Base-by-base conservation (phyloP, 495 filamentous ascomycete species). In the Letharia columbiana region DNA sequence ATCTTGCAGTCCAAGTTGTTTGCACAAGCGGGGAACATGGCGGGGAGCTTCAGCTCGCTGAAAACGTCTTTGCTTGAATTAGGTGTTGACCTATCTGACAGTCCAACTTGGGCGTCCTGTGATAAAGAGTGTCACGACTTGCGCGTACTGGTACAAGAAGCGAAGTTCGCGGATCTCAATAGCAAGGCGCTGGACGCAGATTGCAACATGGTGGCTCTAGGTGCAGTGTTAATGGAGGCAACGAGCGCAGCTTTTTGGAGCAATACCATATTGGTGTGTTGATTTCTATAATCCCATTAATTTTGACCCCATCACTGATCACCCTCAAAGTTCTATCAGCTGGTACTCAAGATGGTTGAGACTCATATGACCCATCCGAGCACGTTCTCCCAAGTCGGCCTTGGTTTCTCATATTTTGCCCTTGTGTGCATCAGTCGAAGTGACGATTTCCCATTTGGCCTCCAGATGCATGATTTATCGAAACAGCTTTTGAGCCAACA, bases 161-260 rank as follows among this genome's bases (percentile, higher is more conserved):
- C 81, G 61, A 84, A 88, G 61, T 77, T 84, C 50, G 78, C 82
- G 20, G 74, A 81, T 44, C 70, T 89, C 11, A 69, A 86, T 7
- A 76, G 78, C 31, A 83, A 82, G 37, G 79, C 82, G 5, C 68
- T 79, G 58, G 75, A 75, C 54, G 76, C 78, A 35, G 85, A 89
- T 67, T 75, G 80, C 7, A 79, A 75, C 37, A 71, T 91, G 50
- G 75, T 86, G 31, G 88, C 86, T 0, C 81, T 91, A 15, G 91
- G 89, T 20, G 83, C 88, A 1, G 85, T 95, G 37, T 80, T 96
- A 66, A 80, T 86, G 0, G 92, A 96, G 73, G 86, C 90, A 13
- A 82, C 89, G 65, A 85, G 86, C 61, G 86, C 90, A n/a, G 88
- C 88, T 1, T 96, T 89, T 76, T 96, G 91, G 91, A 86, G 84